phyloP scores from a whole-genome alignment of 805 yeast species.

The Starmerella riodocensis region DNA sequence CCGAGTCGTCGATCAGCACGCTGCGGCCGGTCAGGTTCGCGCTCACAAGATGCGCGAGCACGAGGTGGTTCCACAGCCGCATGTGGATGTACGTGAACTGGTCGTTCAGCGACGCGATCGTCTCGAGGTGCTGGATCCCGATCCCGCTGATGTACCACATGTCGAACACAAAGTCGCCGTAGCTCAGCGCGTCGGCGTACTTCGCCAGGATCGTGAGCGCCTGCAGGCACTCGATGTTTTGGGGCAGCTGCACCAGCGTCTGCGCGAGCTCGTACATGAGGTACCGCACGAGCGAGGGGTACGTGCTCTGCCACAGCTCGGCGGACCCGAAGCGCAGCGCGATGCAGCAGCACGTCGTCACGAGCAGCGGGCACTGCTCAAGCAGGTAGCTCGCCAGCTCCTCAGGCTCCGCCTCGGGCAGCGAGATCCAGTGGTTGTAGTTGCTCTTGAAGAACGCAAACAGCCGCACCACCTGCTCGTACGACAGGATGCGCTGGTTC shows the following conservation, averaged over 20 bases:
- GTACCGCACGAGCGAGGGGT: conserved; percentile 34
- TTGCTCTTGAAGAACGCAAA: conserved; percentile 48
- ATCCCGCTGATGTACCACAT: conserved; percentile 57
- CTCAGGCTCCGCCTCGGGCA: conserved; percentile 43
- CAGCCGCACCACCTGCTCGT: conserved; percentile 37
- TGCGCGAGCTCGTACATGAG: conserved; percentile 39
- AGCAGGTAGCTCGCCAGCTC: conserved; percentile 37
- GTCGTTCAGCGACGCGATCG: conserved; percentile 54
- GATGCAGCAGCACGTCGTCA: conserved; percentile 53
- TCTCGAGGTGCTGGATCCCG: conserved; percentile 51
- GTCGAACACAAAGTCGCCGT: conserved; percentile 42
- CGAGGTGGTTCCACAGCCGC: conserved; percentile 60
- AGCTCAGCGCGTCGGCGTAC: conserved; percentile 48
- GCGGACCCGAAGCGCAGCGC: conserved; percentile 42
- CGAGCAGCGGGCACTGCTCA: conserved; percentile 43
- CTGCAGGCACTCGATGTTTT: conserved; percentile 50
- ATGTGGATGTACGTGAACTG: conserved; percentile 50
- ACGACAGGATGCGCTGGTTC: conserved; percentile 36
- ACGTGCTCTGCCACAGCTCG: conserved; percentile 31
- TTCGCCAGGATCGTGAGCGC: conserved; percentile 52
- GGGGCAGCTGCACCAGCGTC: conserved; percentile 34
- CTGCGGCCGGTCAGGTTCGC: conserved; percentile 54
- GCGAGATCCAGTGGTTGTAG: conserved; percentile 67
- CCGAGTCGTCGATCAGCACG: conserved; percentile 46
- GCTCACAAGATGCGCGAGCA: conserved; percentile 52